Percentiles rank a stretch among this genome's conserved stretches.
phyloP scores from a whole-genome alignment of 2,329 filamentous ascomycete genomes.

The Epichloe hybrida region DNA sequence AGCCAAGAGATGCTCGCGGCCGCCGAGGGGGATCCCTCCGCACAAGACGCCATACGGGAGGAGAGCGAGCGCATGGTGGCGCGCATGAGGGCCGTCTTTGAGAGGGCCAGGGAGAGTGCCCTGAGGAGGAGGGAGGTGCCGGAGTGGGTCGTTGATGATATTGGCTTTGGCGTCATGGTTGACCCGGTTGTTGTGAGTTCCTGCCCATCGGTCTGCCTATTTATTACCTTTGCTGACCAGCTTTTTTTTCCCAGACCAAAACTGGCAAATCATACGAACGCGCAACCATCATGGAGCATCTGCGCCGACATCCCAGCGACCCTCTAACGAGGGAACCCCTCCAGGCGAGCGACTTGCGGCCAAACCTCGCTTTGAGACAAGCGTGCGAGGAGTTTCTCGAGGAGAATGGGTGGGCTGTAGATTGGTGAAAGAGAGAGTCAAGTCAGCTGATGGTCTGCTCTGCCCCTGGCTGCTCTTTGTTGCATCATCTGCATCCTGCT shows the following conservation, averaged over 20 bases:
- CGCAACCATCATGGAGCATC: conserved; percentile 70
- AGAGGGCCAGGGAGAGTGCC: conserved; percentile 29
- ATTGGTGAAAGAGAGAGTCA: conserved; percentile 46
- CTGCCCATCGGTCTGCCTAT: too few species aligned
- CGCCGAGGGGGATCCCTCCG: conserved; percentile 30
- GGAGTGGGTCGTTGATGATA: conserved; percentile 65
- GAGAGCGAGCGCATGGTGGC: conserved; percentile 35
- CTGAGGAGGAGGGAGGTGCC: conserved; percentile 48
- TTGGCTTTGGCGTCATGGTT: conserved; percentile 60
- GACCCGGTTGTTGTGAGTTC: conserved; percentile 47
- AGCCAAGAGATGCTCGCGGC: conserved; percentile 26
- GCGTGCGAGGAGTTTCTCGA: conserved; percentile 78
- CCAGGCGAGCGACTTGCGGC: conserved; percentile 53
- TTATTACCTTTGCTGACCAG: background rate
- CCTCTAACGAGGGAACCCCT: conserved; percentile 73
- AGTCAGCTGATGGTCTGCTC: too few species aligned
- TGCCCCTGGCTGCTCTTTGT: too few species aligned
- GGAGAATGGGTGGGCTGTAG: conserved; percentile 82
- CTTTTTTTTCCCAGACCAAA: conserved; percentile 41
- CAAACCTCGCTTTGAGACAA: conserved; percentile 68
- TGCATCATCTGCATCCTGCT: background rate
- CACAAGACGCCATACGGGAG: conserved; percentile 30
- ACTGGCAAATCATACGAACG: conserved; percentile 87
- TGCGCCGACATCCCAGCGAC: conserved; percentile 62
- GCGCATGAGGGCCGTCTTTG: conserved; percentile 35